A percentile compares a stretch with the other conserved stretches of the same genome.
Conservation (phyloP, 2,329 filamentous ascomycete genomes). For the Colletotrichum lentis region DNA sequence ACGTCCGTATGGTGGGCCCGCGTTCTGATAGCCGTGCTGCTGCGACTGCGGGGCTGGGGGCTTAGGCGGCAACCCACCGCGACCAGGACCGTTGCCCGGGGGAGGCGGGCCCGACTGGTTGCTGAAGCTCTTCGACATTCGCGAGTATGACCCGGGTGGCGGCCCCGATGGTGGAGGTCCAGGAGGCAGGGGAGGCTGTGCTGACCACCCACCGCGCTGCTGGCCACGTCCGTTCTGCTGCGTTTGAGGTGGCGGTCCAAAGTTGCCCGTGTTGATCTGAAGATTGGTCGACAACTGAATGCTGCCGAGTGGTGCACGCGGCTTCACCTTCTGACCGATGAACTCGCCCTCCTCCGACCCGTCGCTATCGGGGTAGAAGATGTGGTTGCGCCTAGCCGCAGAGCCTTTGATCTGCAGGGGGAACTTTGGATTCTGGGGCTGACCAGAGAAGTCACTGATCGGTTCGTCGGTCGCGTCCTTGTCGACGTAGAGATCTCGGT, state of each 20-base stretch:
- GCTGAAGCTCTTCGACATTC: slow-evolving; percentile 31
- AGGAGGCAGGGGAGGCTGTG: slow-evolving; percentile 51
- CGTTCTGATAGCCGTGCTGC: slow-evolving; percentile 31
- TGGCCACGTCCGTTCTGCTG: slow-evolving; percentile 23
- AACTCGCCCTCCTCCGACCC: slow-evolving; percentile 57
- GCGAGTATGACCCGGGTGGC: slow-evolving; percentile 40
- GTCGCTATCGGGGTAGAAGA: slow-evolving; percentile 58
- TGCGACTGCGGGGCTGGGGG: slow-evolving; percentile 33
- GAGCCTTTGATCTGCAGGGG: slow-evolving; percentile 46
- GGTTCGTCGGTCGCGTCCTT: slow-evolving; percentile 50
- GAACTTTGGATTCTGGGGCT: slow-evolving; percentile 42
- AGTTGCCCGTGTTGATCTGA: slow-evolving; percentile 43
- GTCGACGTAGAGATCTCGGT: slow-evolving; percentile 60
- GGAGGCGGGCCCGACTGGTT: slow-evolving; percentile 27
- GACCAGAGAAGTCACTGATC: slow-evolving; percentile 47
- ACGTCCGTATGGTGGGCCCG: slow-evolving; percentile 29
- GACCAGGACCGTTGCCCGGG: slow-evolving; percentile 17
- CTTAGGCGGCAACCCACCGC: slow-evolving; percentile 28
- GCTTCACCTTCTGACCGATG: slow-evolving; percentile 49
- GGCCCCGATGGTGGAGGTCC: slow-evolving; percentile 48
- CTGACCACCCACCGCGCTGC: slow-evolving; percentile 35
- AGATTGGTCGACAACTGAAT: slow-evolving; percentile 54
- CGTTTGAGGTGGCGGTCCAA: slow-evolving; percentile 37
- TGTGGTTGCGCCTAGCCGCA: slow-evolving; percentile 49
- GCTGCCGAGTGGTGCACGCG: slow-evolving; percentile 45